Conservation (phyloP, 805 yeast genomes). For the Metschnikowia amazonensis region DNA sequence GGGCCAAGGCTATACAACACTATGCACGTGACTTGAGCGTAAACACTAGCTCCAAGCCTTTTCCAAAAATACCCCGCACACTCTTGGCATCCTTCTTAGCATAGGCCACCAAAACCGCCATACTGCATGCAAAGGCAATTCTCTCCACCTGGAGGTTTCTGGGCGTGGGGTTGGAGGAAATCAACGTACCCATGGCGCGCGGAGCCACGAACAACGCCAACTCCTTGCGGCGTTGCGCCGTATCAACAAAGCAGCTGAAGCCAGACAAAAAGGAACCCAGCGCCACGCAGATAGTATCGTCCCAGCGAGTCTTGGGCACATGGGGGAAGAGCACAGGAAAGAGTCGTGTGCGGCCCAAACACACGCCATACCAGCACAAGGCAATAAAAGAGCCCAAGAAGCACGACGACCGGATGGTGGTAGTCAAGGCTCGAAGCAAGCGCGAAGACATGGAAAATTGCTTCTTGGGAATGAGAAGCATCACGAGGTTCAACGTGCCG, state of each 20-base stretch:
- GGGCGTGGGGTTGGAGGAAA: conserved; percentile 25
- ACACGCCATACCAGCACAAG: conserved; percentile 46
- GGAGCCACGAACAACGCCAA: conserved; percentile 47
- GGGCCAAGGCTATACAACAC: no score
- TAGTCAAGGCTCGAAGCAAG: conserved; percentile 20
- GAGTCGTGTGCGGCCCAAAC: conserved; percentile 38
- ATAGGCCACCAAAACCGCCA: conserved; percentile 36
- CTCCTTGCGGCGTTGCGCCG: conserved; percentile 41
- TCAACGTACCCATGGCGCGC: conserved; percentile 33
- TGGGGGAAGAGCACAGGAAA: conserved; percentile 39
- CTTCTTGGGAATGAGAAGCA: conserved; percentile 25
- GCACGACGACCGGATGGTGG: conserved; percentile 38
- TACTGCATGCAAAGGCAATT: conserved; percentile 30
- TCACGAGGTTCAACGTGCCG: conserved; percentile 35
- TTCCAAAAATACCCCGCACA: conserved; percentile 38
- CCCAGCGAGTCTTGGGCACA: conserved; percentile 32
- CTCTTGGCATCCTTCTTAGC: conserved; percentile 25
- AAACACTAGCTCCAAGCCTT: conserved; percentile 25
- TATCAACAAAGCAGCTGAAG: conserved; percentile 39
- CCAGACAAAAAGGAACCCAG: conserved; percentile 43
- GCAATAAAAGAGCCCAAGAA: conserved; percentile 43
- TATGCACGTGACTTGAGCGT: conserved; percentile 3
- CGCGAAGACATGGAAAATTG: conserved; percentile 14
- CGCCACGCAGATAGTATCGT: conserved; percentile 37
- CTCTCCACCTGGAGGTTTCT: conserved; percentile 27